Base-by-base conservation (phyloP, 352 stramenopile genomes). In the Peronospora belbahrii region DNA sequence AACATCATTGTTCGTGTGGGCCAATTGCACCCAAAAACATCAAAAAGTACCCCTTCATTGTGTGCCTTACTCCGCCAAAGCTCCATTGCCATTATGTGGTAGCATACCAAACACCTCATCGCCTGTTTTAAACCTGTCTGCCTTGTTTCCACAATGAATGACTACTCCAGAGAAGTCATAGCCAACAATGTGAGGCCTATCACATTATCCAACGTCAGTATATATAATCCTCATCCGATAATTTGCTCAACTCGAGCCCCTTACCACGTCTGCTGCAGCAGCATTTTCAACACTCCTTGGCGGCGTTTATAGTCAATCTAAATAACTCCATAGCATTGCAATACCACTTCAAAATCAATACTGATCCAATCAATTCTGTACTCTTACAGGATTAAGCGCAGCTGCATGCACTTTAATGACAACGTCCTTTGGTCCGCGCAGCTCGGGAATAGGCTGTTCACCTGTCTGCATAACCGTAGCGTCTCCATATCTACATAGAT, bases 241-340 rank as follows among this genome's bases (percentile, higher is more conserved):
- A 33, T 8, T 11, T 5, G 27, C 6, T 33, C 10, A 33, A 33
- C 9, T 33, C 13, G 11, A 15, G 14, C 8, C 41, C 6, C 46
- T n/a, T 25, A 62, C 68, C 68, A 76, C 7, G 31, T 72, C 22
- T 74, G 48, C 4, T 60, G 39, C 30, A 83, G 42, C 20, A 88
- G 56, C 49, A 82, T 52, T 54, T 89, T 89, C 22, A 86, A 46
- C 25, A 70, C 70, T 6, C 79, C 79, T 45, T 90, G 67, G 4
- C 79, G 75, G 15, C 75, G 65, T 59, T 90, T 90, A 62, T 85
- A 90, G 59, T 90, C 79, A 25, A 90, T 63, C 78, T 89, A 47
- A n/a, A 48, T 3, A 4, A n/a, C 31, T 37, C 1, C 1, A 43
- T 25, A 6, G 44, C 20, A 48, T 41, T 49, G 32, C 8, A 25